Base-by-base conservation (phyloP, 2,329 filamentous ascomycete genomes). In the Penicillium sp. region DNA sequence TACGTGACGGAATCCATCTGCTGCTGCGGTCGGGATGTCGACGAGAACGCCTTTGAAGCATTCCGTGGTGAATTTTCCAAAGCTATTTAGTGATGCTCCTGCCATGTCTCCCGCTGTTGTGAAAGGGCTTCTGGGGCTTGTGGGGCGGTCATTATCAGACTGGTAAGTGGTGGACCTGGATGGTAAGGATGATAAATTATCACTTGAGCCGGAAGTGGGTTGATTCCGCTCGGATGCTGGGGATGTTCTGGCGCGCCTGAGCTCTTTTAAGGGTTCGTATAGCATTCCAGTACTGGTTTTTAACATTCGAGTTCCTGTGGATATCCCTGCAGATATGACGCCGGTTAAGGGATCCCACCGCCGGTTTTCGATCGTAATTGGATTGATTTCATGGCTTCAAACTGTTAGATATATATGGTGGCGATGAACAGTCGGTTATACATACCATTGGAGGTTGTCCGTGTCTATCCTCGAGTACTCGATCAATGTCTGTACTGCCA, bases 331-430 rank as follows among this genome's bases (percentile, higher is more conserved):
- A 7, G 70, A 71, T 3, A 65, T 47, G 2, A 68, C 61, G 3
- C 68, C 67, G 0, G 65, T 73, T 8, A 74, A 21, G 0, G 71
- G 71, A 52, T 74, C 72, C 67, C 68, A 73, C 26, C 71, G 69
- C 5, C 68, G 66, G 46, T 73, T 70, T n/a, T 70, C 64, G 10
- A 74, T 73, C 1, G 68, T 27, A 2, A 74, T 70, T 5, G 70
- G 67, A 3, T 69, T 73, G 3, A 63, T 48, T 10, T 65, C 55
- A 41, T 72, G 65, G 4, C 67, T 71, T 24, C 35, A 14, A 27
- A 5, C 9, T 13, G 29, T 48, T 29, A 48, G 46, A 37, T 3
- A 21, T 10, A 3, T 24, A 5, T 5, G 13, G 2, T 14, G 13
- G 13, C 43, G 3, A 26, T 21, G 19, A 35, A 2, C 13, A 14